Evolutionary conservation across 208 protist genomes (phyloP).

Genomic region (Trypanosoma brucei): DNA sequence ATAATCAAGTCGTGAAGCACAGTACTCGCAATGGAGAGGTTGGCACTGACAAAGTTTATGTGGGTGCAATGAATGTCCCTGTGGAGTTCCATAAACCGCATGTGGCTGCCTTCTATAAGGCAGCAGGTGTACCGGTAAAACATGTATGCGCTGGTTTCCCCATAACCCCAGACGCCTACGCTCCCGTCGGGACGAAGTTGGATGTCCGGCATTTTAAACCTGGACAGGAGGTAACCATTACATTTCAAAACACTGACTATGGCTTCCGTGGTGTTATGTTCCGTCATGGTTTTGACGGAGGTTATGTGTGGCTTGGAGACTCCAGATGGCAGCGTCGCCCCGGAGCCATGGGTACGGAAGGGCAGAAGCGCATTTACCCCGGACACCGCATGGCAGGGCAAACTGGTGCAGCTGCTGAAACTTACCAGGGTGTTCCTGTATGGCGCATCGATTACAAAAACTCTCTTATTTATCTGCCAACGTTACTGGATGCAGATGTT

Average conservation of each 20-base stretch:
- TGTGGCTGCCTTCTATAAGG: constrained; percentile 86
- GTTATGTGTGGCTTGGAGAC: constrained; percentile 90
- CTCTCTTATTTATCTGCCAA: constrained; percentile 87
- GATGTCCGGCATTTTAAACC: constrained; percentile 92
- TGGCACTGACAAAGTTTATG: constrained; percentile 80
- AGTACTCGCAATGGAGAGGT: constrained; percentile 66
- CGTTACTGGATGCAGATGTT: constrained; percentile 81
- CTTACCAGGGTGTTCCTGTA: constrained; percentile 85
- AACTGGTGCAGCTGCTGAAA: constrained; percentile 83
- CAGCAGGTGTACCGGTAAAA: constrained; percentile 86
- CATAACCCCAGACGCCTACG: constrained; percentile 89
- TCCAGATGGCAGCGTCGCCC: constrained; percentile 91
- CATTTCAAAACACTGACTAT: constrained; percentile 91
- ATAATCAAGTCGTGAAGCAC: constrained; percentile 90
- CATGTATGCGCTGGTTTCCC: constrained; percentile 79
- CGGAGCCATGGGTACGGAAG: constrained; percentile 86
- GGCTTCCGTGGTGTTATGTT: constrained; percentile 92
- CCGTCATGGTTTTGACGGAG: constrained; percentile 90
- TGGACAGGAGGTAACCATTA: constrained; percentile 90
- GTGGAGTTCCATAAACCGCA: constrained; percentile 91
- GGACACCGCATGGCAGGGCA: constrained; percentile 89
- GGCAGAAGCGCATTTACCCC: constrained; percentile 88
- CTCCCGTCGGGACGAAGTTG: constrained; percentile 89
- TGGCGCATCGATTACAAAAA: constrained; percentile 94
- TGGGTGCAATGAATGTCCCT: constrained; percentile 90